Evolutionary conservation across 345 rosid genomes (phyloP).

Genomic region (Carallia pectinifolia): DNA sequence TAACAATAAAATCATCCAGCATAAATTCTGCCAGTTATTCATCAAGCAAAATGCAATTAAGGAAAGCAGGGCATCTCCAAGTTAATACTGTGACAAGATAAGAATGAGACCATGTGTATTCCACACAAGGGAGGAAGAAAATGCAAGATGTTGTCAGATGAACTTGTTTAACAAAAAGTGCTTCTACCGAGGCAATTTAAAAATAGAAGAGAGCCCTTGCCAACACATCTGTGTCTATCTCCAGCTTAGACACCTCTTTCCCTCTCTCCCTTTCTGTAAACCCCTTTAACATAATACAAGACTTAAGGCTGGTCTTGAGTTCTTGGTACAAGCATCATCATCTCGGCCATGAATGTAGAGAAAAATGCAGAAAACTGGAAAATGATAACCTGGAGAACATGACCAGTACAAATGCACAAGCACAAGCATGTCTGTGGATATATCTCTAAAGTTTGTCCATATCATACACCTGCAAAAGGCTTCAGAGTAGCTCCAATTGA

Average conservation of each 20-base stretch:
- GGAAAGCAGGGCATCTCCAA: neutral
- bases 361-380: neutral
- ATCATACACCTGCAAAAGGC: conserved; percentile 55
- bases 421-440: neutral
- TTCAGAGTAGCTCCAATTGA: conserved; percentile 66
- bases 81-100: neutral
- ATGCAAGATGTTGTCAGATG: no score
- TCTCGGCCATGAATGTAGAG: no score
- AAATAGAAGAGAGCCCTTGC: no score
- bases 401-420: neutral
- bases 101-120: neutral
- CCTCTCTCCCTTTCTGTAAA: no score
- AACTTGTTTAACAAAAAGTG: no score
- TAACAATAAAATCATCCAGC: conserved; percentile 3
- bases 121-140: neutral
- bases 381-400: conserved; percentile 3
- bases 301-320: no score
- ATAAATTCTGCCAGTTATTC: neutral
- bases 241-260: no score
- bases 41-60: neutral
- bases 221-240: no score
- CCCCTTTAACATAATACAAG: no score
- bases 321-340: no score
- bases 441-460: no score
- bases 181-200: no score